These are phyloP conservation scores for Sodiomyces alkalinus DNA, from an alignment of 2,329 filamentous ascomycete species.

Conservation along the genomic window DNA sequence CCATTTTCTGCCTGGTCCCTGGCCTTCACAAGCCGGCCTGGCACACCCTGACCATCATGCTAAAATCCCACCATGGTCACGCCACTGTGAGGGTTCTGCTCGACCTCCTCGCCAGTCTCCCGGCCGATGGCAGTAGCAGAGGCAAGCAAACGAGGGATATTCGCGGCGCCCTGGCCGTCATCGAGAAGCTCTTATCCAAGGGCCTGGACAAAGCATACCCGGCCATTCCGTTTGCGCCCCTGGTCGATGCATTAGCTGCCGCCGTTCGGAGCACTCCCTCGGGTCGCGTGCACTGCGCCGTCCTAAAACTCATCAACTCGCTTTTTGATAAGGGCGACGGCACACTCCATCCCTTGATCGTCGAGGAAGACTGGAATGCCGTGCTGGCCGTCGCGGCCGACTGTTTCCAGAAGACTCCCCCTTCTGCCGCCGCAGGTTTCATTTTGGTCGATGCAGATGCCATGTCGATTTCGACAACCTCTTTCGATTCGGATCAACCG, in stretches of 20 bases:
- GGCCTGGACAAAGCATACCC: slow-evolving; percentile 45
- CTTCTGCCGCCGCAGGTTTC: too few species aligned
- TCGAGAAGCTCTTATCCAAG: slow-evolving; percentile 48
- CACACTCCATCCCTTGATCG: slow-evolving; percentile 37
- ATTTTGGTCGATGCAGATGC: too few species aligned
- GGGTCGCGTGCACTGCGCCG: slow-evolving; percentile 27
- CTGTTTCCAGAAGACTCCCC: slow-evolving; percentile 27
- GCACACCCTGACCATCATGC: slow-evolving; percentile 55
- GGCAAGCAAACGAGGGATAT: slow-evolving; percentile 41
- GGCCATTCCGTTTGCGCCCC: slow-evolving; percentile 38
- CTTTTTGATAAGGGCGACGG: slow-evolving; percentile 38
- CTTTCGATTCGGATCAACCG: slow-evolving; percentile 14
- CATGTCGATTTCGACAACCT: slow-evolving; percentile 6
- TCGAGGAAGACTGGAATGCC: slow-evolving; percentile 51
- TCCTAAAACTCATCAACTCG: slow-evolving; percentile 37
- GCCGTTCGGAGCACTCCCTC: slow-evolving; percentile 29
- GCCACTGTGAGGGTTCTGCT: slow-evolving; percentile 51
- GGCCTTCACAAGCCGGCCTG: slow-evolving; percentile 48
- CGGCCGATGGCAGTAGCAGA: slow-evolving; percentile 24
- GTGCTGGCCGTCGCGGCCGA: slow-evolving; percentile 43
- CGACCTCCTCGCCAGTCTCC: slow-evolving; percentile 39
- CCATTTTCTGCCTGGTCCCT: slow-evolving; percentile 52
- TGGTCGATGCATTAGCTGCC: slow-evolving; percentile 41
- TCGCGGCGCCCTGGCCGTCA: slow-evolving; percentile 45
- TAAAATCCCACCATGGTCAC: slow-evolving; percentile 59